Evolutionary conservation across 257 asterid genomes (phyloP).

Genomic region (Dorcoceras hygrometricum): DNA sequence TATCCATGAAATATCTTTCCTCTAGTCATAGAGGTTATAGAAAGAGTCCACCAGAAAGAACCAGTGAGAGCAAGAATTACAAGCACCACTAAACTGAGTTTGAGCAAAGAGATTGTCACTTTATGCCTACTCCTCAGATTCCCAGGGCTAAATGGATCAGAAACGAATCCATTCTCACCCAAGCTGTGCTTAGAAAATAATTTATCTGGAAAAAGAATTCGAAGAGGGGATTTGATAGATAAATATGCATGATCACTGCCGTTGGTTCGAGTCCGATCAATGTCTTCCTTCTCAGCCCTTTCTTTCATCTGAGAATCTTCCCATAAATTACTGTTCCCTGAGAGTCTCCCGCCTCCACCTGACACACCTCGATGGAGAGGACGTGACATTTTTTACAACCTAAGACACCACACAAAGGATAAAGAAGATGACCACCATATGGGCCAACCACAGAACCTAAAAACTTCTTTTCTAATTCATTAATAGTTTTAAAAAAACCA

Average conservation of each 20-base stretch:
- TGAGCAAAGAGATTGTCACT: conserved; percentile 48
- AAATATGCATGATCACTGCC: conserved; percentile 42
- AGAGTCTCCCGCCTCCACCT: conserved; percentile 60
- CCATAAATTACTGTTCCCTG: conserved; percentile 57
- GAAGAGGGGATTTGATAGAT: conserved; percentile 50
- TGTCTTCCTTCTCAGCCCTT: conserved; percentile 70
- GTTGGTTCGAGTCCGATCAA: conserved; percentile 39
- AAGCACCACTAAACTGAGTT: conserved; percentile 67
- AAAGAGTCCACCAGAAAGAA: conserved; percentile 94
- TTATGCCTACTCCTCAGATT: conserved; percentile 57
- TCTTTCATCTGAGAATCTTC: conserved; percentile 86
- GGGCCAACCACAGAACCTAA: conserved; percentile 14
- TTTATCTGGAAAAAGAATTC: conserved; percentile 50
- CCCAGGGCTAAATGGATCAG: conserved; percentile 71
- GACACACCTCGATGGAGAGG: conserved; percentile 88
- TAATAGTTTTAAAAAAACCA: background rate
- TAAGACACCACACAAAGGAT: conserved; percentile 34
- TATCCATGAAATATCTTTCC: conserved; percentile 75
- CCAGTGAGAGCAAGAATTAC: conserved; percentile 79
- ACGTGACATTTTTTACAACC: conserved; percentile 74
- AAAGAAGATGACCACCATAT: conserved; percentile 16
- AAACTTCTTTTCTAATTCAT: conserved; percentile 14
- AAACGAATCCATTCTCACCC: conserved; percentile 57
- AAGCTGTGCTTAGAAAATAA: conserved; percentile 55
- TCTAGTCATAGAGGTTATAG: conserved; percentile 68